Evolutionary conservation across 106 monocot species (phyloP).

Genomic region (Phalaenopsis aphrodite): DNA sequence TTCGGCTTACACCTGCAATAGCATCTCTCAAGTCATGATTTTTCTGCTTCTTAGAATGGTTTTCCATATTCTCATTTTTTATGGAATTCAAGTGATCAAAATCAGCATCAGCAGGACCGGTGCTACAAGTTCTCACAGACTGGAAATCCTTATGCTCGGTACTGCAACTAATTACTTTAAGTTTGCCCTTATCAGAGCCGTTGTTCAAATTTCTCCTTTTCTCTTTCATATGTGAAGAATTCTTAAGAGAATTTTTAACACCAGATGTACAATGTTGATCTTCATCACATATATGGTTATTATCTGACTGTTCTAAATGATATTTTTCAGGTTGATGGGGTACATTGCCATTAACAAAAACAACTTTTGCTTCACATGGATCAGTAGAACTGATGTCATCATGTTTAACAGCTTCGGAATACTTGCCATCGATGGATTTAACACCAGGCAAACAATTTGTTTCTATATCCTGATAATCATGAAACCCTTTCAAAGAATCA

Average conservation of each 20-base stretch:
- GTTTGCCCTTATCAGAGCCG: slow-evolving; percentile 1
- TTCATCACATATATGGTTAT: slow-evolving; percentile 4
- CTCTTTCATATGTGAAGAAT: slow-evolving; percentile 15
- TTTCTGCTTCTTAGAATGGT: slow-evolving; percentile 11
- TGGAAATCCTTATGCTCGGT: slow-evolving; percentile 9
- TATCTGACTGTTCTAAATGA: not conserved
- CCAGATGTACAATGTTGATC: slow-evolving; percentile 12
- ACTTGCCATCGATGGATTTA: slow-evolving; percentile 19
- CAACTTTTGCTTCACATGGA: slow-evolving; percentile 14
- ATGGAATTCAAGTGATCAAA: slow-evolving; percentile 1
- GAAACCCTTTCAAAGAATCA: slow-evolving; percentile 12
- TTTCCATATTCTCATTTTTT: slow-evolving; percentile 4
- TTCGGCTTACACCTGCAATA: slow-evolving; percentile 2
- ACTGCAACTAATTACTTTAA: not conserved
- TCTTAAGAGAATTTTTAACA: slow-evolving; percentile 18
- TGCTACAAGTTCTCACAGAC: not conserved
- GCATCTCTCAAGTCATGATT: slow-evolving; percentile 12
- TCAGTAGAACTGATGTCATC: slow-evolving; percentile 14
- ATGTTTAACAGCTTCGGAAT: slow-evolving; percentile 13
- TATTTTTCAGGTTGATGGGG: slow-evolving; percentile 12
- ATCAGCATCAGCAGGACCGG: slow-evolving; percentile 4
- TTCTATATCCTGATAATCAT: slow-evolving; percentile 17
- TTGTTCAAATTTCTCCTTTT: slow-evolving; percentile 5
- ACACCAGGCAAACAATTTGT: not conserved
- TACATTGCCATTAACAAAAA: slow-evolving; percentile 8